These are phyloP conservation scores for Penicillium sp. DNA, from an alignment of 2,329 filamentous ascomycete genomes.

Conservation along the genomic window DNA sequence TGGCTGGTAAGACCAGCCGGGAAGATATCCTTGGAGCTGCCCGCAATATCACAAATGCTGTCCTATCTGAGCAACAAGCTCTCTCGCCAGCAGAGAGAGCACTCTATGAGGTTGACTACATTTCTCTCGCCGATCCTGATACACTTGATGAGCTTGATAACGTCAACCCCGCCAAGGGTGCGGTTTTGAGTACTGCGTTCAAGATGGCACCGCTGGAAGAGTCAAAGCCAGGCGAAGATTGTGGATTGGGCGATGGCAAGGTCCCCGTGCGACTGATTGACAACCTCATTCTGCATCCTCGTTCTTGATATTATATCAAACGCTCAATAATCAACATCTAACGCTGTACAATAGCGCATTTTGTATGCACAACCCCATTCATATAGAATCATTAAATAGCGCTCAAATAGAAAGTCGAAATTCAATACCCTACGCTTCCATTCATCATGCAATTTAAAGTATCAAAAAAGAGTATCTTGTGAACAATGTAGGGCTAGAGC, in stretches of 20 bases:
- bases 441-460: neutral
- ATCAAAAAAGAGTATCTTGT: neutral
- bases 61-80: conserved; percentile 61
- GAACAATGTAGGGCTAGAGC: conserved; percentile 37
- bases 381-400: neutral
- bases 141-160: conserved; percentile 74
- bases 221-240: conserved; percentile 66
- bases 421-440: conserved; percentile 3
- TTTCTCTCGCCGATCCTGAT: conserved; percentile 83
- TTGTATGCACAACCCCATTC: neutral
- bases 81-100: conserved; percentile 62
- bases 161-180: conserved; percentile 69
- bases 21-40: conserved; percentile 72
- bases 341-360: neutral
- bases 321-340: neutral
- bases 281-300: conserved; percentile 70
- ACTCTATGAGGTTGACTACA: conserved; percentile 82
- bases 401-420: neutral
- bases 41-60: conserved; percentile 56
- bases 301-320: conserved; percentile 8
- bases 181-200: conserved; percentile 83
- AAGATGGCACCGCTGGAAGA: conserved; percentile 83
- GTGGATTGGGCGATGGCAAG: conserved; percentile 67
- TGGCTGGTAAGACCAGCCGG: conserved; percentile 54
- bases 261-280: conserved; percentile 87